Evolutionary conservation across 345 rosid genomes (phyloP).

Genomic region (Adansonia digitata): DNA sequence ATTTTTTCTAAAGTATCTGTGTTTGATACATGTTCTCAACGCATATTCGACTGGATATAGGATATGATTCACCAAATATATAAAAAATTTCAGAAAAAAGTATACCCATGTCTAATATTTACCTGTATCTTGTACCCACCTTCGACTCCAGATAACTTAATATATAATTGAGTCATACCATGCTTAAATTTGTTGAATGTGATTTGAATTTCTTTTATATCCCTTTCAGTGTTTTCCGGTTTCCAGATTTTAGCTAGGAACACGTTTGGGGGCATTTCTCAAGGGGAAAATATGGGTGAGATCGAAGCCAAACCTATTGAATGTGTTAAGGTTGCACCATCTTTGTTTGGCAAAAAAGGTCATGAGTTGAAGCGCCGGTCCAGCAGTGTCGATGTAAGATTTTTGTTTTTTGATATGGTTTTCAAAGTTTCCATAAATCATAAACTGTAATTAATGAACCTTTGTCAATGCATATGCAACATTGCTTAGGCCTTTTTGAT

Average conservation of each 20-base stretch:
- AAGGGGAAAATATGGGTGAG: slow-evolving; percentile 33
- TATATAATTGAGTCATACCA: background rate
- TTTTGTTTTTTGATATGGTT: background rate
- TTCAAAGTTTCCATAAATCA: background rate
- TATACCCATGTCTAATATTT: too few relatives aligned
- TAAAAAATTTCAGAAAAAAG: too few relatives aligned
- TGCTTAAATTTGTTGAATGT: background rate
- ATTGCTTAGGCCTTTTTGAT: background rate
- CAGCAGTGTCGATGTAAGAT: slow-evolving; percentile 26
- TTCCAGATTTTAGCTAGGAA: background rate
- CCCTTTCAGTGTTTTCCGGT: background rate
- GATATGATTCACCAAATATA: too few relatives aligned
- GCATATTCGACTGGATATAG: too few relatives aligned
- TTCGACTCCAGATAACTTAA: too few relatives aligned
- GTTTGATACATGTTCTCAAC: too few relatives aligned
- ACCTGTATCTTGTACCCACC: too few relatives aligned
- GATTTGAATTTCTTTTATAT: background rate
- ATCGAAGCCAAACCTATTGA: slow-evolving; percentile 46
- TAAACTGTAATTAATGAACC: background rate
- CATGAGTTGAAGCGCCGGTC: slow-evolving; percentile 11
- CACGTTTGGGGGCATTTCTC: slow-evolving; percentile 1
- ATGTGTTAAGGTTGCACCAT: slow-evolving; percentile 41
- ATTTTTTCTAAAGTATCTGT: too few relatives aligned
- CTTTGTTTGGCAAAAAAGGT: slow-evolving; percentile 31
- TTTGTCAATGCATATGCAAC: background rate